These are phyloP conservation scores for Calonectria pseudoreteaudii DNA, from an alignment of 2,329 filamentous ascomycete species.

Conservation along the genomic window DNA sequence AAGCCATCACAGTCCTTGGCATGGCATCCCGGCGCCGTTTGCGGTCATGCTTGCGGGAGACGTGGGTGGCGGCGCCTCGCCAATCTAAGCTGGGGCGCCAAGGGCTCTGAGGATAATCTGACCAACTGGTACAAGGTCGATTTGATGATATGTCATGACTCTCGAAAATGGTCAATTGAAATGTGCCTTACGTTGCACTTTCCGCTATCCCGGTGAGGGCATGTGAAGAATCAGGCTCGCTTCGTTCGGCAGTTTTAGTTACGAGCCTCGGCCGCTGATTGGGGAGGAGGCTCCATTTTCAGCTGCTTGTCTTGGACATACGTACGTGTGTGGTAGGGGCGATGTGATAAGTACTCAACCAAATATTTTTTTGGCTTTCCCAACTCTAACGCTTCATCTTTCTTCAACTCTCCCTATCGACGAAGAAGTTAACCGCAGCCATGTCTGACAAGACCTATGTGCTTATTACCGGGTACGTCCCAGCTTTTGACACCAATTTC, in stretches of 20 bases:
- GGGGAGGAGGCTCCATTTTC: not conserved
- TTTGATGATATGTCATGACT: not conserved
- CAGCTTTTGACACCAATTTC: not conserved
- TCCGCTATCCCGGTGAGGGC: not conserved
- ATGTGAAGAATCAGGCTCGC: not conserved
- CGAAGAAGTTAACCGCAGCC: not conserved
- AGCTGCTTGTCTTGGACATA: slow-evolving; percentile 1
- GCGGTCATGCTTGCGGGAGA: not conserved
- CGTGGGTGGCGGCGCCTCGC: not conserved
- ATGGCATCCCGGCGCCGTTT: not conserved
- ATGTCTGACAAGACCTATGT: slow-evolving; percentile 55
- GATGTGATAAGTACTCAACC: not conserved
- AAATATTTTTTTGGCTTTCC: not conserved
- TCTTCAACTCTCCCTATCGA: not conserved
- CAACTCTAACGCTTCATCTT: not conserved
- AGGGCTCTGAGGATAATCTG: not conserved
- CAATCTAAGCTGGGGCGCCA: not conserved
- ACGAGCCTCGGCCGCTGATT: not conserved
- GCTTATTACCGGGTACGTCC: slow-evolving; percentile 61
- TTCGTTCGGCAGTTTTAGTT: not conserved
- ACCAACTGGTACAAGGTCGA: too few species aligned
- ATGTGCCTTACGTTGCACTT: not conserved
- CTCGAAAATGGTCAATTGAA: not conserved
- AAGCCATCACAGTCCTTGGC: not conserved
- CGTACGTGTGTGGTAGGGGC: not conserved